Evolutionary conservation across 768 basidiomycete species (phyloP).

Genomic region (Leucogyrophana mollusca): DNA sequence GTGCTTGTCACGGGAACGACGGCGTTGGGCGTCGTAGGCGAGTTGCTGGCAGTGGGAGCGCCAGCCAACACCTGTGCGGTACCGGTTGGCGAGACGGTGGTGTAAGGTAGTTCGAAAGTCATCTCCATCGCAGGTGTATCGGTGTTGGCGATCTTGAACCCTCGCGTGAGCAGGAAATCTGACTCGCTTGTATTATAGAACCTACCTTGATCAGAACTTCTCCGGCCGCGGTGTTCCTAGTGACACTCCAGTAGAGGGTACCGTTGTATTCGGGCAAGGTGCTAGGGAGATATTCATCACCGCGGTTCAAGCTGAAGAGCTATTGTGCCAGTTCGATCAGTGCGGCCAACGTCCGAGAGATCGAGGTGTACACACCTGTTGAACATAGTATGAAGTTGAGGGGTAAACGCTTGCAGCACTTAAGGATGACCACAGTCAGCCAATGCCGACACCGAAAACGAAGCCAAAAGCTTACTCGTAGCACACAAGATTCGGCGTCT

Average conservation of each 20-base stretch:
- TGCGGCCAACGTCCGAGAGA: background rate
- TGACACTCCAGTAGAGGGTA: conserved; percentile 64
- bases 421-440: conserved; percentile 1
- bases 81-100: conserved; percentile 41
- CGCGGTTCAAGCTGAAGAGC: conserved; percentile 64
- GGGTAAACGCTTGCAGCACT: conserved; percentile 53
- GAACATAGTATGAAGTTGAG: conserved; percentile 64
- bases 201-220: conserved; percentile 58
- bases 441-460: background rate
- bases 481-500: conserved; percentile 59
- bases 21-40: conserved; percentile 45
- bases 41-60: conserved; percentile 50
- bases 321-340: conserved; percentile 19
- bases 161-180: too few species aligned
- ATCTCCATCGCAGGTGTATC: conserved; percentile 37
- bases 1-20: conserved; percentile 45
- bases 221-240: conserved; percentile 26
- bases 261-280: conserved; percentile 49
- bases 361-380: conserved; percentile 41
- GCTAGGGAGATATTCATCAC: conserved; percentile 63
- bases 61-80: conserved; percentile 52
- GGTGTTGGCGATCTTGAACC: conserved; percentile 53
- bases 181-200: too few species aligned
- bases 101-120: conserved; percentile 56
- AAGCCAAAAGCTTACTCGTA: conserved; percentile 51